These are phyloP conservation scores for Isabelozyma pseudorhagii DNA, from an alignment of 805 yeast genomes.

Conservation along the genomic window DNA sequence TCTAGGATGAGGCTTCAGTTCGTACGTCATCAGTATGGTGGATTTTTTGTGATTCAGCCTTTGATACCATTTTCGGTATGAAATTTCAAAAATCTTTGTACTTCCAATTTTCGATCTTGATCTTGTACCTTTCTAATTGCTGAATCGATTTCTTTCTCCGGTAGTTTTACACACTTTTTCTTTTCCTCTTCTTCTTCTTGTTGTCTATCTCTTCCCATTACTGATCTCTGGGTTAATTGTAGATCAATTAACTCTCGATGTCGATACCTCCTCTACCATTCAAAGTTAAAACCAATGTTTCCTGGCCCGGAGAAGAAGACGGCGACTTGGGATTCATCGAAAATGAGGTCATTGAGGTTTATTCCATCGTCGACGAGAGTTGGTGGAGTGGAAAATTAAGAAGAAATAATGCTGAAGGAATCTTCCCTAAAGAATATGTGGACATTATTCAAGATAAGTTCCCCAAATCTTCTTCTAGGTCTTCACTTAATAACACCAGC, in stretches of 20 bases:
- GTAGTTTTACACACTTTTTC: not conserved
- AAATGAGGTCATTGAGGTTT: conserved; percentile 87
- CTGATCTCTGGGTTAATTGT: not conserved
- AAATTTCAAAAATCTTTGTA: not conserved
- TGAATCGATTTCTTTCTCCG: not conserved
- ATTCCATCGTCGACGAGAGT: conserved; percentile 75
- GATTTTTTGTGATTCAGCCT: not conserved
- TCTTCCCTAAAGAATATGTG: conserved; percentile 86
- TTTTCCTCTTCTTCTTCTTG: not conserved
- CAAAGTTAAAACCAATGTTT: conserved; percentile 75
- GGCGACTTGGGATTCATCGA: conserved; percentile 92
- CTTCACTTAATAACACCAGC: conserved; percentile 9
- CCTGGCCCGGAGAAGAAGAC: conserved; percentile 92
- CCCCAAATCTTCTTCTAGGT: conserved; percentile 14
- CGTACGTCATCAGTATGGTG: not conserved
- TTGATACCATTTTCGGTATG: not conserved
- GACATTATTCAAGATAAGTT: conserved; percentile 43
- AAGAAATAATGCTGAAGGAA: conserved; percentile 79
- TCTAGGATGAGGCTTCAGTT: not conserved
- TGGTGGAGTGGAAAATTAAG: conserved; percentile 88
- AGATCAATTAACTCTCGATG: conserved; percentile 8
- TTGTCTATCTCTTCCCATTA: not conserved
- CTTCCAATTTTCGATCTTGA: not conserved
- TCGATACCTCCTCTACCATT: conserved; percentile 55
- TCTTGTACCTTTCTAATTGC: not conserved